Evolutionary conservation across 2,329 filamentous ascomycete species (phyloP).

Genomic region (Xylariaceae sp.): DNA sequence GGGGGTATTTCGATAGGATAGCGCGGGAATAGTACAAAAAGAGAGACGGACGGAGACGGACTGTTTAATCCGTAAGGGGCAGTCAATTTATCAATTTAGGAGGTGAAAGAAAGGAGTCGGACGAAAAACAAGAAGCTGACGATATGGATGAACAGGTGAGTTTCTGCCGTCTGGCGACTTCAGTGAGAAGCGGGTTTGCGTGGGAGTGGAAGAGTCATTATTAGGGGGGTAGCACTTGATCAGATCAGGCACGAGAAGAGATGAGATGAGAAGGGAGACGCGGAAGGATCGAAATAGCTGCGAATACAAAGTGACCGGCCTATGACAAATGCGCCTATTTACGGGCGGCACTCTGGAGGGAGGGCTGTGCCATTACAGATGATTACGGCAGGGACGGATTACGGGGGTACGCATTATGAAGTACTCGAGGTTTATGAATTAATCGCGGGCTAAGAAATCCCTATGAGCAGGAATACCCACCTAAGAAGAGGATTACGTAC

Average conservation of each 20-base stretch:
- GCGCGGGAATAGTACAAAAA: neutral
- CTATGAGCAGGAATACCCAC: no score
- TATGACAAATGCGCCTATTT: neutral
- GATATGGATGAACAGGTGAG: neutral
- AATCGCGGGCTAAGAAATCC: no score
- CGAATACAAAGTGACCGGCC: neutral
- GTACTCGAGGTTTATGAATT: no score
- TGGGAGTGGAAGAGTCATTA: neutral
- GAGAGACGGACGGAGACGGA: neutral
- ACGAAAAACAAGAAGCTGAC: constrained; percentile 4
- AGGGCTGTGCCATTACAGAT: neutral
- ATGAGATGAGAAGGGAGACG: neutral
- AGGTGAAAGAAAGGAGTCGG: constrained; percentile 1
- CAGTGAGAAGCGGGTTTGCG: neutral
- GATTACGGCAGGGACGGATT: no score
- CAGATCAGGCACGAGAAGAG: neutral
- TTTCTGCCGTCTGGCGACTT: neutral
- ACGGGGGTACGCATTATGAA: no score
- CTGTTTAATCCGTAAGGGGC: neutral
- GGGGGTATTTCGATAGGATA: neutral
- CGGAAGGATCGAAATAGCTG: neutral
- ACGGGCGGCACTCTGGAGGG: neutral
- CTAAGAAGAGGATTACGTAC: no score
- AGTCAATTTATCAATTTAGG: neutral
- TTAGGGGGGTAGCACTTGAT: neutral